A percentile compares a stretch with the other conserved stretches of the same genome.
Evolutionary conservation across 1,284 basidiomycete species (phyloP).

Genomic region (Marasmius sp.): DNA sequence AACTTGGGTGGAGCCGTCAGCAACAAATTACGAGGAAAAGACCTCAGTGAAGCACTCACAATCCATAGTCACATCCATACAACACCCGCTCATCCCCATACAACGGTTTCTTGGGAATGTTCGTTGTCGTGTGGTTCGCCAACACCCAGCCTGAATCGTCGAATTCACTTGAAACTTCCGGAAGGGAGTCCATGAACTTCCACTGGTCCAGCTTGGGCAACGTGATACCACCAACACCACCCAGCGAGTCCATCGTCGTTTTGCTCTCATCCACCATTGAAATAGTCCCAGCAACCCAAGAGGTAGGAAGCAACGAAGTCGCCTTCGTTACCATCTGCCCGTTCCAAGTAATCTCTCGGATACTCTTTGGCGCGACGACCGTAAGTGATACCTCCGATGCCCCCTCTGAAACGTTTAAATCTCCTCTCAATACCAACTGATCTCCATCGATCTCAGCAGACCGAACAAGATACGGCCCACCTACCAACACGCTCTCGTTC

Average conservation of each 20-base stretch:
- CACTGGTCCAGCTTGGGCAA: constrained; percentile 47
- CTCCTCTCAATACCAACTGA: constrained; percentile 44
- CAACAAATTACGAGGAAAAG: background rate
- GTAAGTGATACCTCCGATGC: constrained; percentile 10
- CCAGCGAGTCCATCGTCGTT: background rate
- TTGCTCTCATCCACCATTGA: background rate
- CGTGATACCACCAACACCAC: constrained; percentile 21
- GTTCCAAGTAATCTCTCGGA: constrained; percentile 63
- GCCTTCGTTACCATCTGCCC: constrained; percentile 44
- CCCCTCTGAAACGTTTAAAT: constrained; percentile 34
- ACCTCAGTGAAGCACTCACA: constrained; percentile 46
- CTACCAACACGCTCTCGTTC: constrained; percentile 48
- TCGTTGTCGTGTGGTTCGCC: constrained; percentile 70
- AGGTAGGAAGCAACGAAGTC: constrained; percentile 14
- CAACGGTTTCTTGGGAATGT: constrained; percentile 62
- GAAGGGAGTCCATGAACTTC: constrained; percentile 43
- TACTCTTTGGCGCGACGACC: background rate
- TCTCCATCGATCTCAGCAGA: constrained; percentile 39
- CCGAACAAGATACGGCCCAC: constrained; percentile 59
- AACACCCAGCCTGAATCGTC: constrained; percentile 62
- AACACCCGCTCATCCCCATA: constrained; percentile 74
- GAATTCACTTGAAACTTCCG: constrained; percentile 36
- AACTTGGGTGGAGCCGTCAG: constrained; percentile 40
- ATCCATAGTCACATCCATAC: constrained; percentile 82
- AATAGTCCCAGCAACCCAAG: background rate